phyloP scores from a whole-genome alignment of 2,329 filamentous ascomycete genomes.

The Fusarium lyarnte region DNA sequence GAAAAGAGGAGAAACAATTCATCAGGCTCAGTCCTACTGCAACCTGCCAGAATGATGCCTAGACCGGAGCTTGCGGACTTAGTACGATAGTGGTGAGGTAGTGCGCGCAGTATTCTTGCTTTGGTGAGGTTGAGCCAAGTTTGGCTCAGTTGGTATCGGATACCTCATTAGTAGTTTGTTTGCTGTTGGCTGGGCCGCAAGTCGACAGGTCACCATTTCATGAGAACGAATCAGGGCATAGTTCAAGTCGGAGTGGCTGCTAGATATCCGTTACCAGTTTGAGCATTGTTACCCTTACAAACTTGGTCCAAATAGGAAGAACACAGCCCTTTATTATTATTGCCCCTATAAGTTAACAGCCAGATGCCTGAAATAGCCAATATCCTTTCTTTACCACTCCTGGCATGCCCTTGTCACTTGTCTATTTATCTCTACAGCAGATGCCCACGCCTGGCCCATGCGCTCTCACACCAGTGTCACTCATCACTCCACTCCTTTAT shows the following conservation, averaged over 20 bases:
- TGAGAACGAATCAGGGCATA: not conserved
- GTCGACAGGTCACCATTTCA: not conserved
- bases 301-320: not conserved
- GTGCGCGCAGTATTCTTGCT: not conserved
- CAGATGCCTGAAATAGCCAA: conserved; percentile 1
- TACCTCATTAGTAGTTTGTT: not conserved
- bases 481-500: conserved; percentile 18
- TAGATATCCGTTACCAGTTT: not conserved
- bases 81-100: not conserved
- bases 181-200: conserved; percentile 8
- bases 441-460: conserved; percentile 24
- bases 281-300: not conserved
- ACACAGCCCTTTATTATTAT: conserved; percentile 1
- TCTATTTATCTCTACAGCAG: conserved; percentile 8
- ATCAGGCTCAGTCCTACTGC: not conserved
- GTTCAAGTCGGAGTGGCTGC: not conserved
- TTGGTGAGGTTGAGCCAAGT: not conserved
- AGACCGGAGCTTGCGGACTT: conserved; percentile 5
- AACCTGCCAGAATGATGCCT: not conserved
- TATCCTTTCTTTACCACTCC: conserved; percentile 4
- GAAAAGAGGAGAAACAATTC: not conserved
- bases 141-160: conserved; percentile 2
- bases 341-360: conserved; percentile 12
- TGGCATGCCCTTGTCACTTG: conserved; percentile 22
- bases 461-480: conserved; percentile 3